Evolutionary conservation across 257 asterid genomes (phyloP), one percentile per base, ranked within the genome.

Genomic region (Schizonepeta tenuifolia): DNA sequence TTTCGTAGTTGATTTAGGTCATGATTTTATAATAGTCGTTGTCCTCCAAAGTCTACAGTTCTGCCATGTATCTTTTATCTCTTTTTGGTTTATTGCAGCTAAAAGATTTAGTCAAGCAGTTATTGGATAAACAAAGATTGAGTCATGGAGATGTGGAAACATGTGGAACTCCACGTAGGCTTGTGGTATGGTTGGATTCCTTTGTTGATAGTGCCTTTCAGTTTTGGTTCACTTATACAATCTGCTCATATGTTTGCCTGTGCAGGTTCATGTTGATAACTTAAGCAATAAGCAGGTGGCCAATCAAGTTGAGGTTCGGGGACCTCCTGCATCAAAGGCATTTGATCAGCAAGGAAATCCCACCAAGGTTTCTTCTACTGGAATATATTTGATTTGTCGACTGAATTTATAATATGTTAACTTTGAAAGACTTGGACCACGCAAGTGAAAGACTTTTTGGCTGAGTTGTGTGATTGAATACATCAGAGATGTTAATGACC

Each of bases 321-420:
- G 97, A 72, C 99, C 99, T 77, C 99, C 97, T 62, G 88, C 85
- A 72, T 86, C 89, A 3, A 91, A 91, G 82, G 96, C 97, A 54
- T 94, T 87, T 81, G 97, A 94, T 73, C 83, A 73, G 79, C 84
- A 82, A 67, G 97, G 99, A 75, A 94, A 91, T 80, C 97, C 97
- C 54, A 94, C 97, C 58, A 91, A 94, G 99, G 98, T 93, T 79
- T 71, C 68, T 53, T 49, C 43, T 67, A 67, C 75, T 66, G 33
- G 41, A 77, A 74, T 70, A 31, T 73, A 28, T 75, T 71, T 76
- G 53, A 33, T 22, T 68, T 17, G 14, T 57, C 26, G 9, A 46
- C 47, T 82, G 58, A 28, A 65, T 35, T 28, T 70, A 12, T 61
- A 33, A 24, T 51, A 40, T 70, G 47, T 44, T 65, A 56, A 20